These are phyloP conservation scores for Tetrahymena thermophila DNA, from an alignment of 73 alveolate species.

Conservation along the genomic window DNA sequence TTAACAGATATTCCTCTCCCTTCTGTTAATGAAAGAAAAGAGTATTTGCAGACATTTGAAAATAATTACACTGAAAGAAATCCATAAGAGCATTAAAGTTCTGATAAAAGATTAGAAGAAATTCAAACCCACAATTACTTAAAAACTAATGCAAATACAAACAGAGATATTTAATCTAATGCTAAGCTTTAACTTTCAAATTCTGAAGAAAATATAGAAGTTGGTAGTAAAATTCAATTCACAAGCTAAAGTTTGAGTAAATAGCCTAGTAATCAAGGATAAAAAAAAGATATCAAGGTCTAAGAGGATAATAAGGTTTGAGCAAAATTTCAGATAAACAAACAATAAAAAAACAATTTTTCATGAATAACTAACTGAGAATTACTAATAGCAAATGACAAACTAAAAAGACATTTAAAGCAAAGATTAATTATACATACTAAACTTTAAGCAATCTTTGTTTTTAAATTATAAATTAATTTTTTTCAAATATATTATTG, in stretches of 20 bases:
- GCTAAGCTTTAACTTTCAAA: background rate
- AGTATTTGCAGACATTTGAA: background rate
- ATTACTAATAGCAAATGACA: background rate
- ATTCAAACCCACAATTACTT: background rate
- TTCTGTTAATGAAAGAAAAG: background rate
- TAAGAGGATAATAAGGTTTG: background rate
- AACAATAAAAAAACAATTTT: too few relatives aligned
- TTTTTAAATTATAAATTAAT: too few relatives aligned
- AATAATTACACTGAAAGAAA: background rate
- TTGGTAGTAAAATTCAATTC: background rate
- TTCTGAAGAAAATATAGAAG: background rate
- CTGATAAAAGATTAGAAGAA: background rate
- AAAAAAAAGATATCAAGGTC: background rate
- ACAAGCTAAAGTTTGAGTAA: background rate
- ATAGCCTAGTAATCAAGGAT: background rate
- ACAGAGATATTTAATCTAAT: background rate
- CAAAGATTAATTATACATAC: too few relatives aligned
- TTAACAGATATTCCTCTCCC: background rate
- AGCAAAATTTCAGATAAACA: background rate
- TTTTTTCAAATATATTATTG: background rate
- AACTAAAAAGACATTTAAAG: too few relatives aligned
- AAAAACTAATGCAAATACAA: background rate
- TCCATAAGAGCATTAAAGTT: background rate
- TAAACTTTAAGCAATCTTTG: background rate
- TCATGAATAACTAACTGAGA: background rate